phyloP scores from a whole-genome alignment of 257 asterid species.

The Scutellaria barbata region DNA sequence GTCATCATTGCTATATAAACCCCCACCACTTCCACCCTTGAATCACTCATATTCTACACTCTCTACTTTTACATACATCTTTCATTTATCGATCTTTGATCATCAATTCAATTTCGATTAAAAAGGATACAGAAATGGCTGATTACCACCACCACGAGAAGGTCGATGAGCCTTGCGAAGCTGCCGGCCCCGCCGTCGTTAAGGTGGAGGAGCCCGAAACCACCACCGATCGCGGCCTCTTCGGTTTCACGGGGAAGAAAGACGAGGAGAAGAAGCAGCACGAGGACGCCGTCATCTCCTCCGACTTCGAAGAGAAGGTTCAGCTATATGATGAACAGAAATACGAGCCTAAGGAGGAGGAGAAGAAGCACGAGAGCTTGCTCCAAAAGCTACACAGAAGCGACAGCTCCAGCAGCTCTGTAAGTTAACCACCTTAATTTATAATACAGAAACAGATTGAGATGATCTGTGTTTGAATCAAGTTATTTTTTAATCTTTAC shows the following conservation, averaged over 20 bases:
- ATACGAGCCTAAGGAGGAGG: conserved; percentile 30
- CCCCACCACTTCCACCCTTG: not conserved
- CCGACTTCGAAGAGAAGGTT: conserved; percentile 65
- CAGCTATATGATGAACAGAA: conserved; percentile 46
- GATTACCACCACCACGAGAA: conserved; percentile 44
- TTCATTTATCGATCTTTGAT: not conserved
- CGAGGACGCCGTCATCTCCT: conserved; percentile 47
- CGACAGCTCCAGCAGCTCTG: conserved; percentile 76
- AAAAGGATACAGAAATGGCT: conserved; percentile 46
- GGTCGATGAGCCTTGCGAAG: conserved; percentile 39
- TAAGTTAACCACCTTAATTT: no score
- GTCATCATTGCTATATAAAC: conserved; percentile 53
- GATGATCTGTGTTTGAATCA: no score
- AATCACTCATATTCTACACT: not conserved
- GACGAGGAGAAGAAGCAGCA: conserved; percentile 49
- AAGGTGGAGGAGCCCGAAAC: conserved; percentile 44
- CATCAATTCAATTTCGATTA: no score
- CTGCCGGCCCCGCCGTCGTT: conserved; percentile 21
- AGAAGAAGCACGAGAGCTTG: conserved; percentile 56
- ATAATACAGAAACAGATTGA: no score
- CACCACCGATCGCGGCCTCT: conserved; percentile 64
- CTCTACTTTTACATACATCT: not conserved
- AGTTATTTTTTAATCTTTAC: no score
- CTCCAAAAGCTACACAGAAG: conserved; percentile 57
- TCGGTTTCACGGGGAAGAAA: conserved; percentile 58